These are phyloP conservation scores for Acmispon strigosus DNA, from an alignment of 306 rosid species.

Conservation along the genomic window DNA sequence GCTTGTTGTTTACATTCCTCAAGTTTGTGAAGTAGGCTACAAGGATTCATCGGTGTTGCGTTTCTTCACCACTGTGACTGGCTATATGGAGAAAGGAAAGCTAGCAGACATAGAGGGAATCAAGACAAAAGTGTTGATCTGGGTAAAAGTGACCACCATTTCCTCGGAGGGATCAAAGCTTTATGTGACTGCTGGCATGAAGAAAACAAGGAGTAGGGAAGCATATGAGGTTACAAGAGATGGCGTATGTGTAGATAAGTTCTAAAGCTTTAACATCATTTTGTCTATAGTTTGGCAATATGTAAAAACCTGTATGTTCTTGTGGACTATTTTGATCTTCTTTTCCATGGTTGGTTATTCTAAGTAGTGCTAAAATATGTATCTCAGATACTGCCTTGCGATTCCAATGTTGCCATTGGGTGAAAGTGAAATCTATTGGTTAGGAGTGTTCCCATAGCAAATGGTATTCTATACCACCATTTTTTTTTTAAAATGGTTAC, in stretches of 20 bases:
- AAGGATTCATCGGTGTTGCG: slow-evolving; percentile 87
- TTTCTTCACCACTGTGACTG: slow-evolving; percentile 57
- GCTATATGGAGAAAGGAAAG: slow-evolving; percentile 79
- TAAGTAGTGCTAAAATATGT: slow-evolving; percentile 24
- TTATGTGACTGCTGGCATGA: slow-evolving; percentile 70
- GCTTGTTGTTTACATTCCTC: slow-evolving; percentile 59
- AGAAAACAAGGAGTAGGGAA: slow-evolving; percentile 81
- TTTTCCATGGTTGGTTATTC: slow-evolving; percentile 12
- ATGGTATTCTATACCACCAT: too few species aligned
- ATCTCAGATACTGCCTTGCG: slow-evolving; percentile 9
- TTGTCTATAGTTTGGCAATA: background rate
- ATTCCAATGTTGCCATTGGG: slow-evolving; percentile 4
- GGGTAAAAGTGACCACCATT: slow-evolving; percentile 71
- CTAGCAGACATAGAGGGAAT: slow-evolving; percentile 79
- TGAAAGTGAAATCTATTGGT: background rate
- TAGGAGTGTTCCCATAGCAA: too few species aligned
- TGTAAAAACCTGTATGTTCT: slow-evolving; percentile 25
- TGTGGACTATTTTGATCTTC: background rate
- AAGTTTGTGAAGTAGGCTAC: slow-evolving; percentile 75
- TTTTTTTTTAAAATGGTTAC: too few species aligned
- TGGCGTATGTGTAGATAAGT: slow-evolving; percentile 64
- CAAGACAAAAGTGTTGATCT: slow-evolving; percentile 80
- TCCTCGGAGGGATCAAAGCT: slow-evolving; percentile 68
- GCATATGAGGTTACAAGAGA: slow-evolving; percentile 76
- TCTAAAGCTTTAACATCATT: slow-evolving; percentile 31